Percentiles rank a stretch among this genome's conserved stretches.
These are phyloP conservation scores for Collybiopsis confluens DNA, from an alignment of 768 basidiomycete species.

Conservation along the genomic window DNA sequence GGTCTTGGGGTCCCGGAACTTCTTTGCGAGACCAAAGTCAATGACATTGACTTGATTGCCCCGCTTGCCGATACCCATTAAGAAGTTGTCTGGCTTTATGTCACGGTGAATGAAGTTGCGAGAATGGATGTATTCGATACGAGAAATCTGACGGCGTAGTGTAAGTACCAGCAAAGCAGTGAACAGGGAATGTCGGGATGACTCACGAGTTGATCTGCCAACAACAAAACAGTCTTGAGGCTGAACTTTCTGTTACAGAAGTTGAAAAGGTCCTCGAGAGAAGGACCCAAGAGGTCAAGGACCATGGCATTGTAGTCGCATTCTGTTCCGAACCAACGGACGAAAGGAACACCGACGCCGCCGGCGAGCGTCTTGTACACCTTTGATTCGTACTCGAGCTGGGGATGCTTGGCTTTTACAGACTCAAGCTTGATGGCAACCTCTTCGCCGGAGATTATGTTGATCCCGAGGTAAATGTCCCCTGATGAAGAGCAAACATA, in stretches of 20 bases:
- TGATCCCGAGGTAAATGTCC: conserved; percentile 99
- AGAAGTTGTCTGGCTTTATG: conserved; percentile 99
- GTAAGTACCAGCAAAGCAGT: conserved; percentile 16
- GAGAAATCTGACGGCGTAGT: conserved; percentile 69
- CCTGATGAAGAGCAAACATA: conserved; percentile 39
- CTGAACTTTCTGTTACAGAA: conserved; percentile 97
- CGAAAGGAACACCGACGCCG: conserved; percentile 98
- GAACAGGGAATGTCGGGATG: background rate
- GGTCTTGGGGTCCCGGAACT: conserved; percentile 99
- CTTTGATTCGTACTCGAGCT: conserved; percentile 97
- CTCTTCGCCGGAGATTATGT: conserved; percentile 99
- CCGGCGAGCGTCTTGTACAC: conserved; percentile 98
- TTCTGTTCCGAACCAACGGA: conserved; percentile 91
- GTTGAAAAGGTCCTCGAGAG: conserved; percentile 88
- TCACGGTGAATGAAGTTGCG: conserved; percentile 98
- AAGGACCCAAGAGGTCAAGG: conserved; percentile 90
- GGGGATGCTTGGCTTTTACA: conserved; percentile 99
- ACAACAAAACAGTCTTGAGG: conserved; percentile 92
- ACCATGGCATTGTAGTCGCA: conserved; percentile 99
- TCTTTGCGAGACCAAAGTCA: conserved; percentile 98
- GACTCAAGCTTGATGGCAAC: conserved; percentile 99
- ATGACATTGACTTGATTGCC: conserved; percentile 99
- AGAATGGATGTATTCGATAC: conserved; percentile 99
- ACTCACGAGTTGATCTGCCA: conserved; percentile 93
- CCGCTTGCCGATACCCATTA: conserved; percentile 99